phyloP scores from a whole-genome alignment of 176 grass and related monocot genomes.

The Aegilops speltoides region DNA sequence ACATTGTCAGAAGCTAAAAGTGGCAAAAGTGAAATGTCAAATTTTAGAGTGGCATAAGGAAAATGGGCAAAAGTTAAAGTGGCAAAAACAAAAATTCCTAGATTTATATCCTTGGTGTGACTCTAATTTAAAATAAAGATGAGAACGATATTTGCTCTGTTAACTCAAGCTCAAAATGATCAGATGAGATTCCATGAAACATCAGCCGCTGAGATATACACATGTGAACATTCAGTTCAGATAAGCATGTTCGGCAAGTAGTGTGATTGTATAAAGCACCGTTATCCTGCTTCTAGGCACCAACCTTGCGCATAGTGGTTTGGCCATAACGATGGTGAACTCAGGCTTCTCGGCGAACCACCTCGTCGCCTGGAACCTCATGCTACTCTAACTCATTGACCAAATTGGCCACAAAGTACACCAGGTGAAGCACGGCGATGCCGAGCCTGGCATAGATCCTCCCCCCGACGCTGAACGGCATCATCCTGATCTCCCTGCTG shows the following conservation, averaged over 20 bases:
- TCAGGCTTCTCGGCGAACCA: conserved; percentile 35
- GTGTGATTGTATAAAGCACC: background rate
- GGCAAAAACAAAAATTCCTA: no score
- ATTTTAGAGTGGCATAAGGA: no score
- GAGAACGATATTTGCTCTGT: no score
- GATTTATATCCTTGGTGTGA: no score
- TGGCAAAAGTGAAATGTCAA: no score
- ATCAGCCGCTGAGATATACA: no score
- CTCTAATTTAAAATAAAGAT: no score
- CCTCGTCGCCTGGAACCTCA: conserved; percentile 23
- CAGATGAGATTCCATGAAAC: no score
- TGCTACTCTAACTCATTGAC: conserved; percentile 60
- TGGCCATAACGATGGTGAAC: conserved; percentile 50
- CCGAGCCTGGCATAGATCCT: conserved; percentile 44
- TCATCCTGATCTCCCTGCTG: conserved; percentile 52
- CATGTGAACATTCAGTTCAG: no score
- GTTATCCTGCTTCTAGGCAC: conserved; percentile 25
- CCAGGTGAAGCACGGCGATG: conserved; percentile 50
- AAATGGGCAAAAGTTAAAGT: no score
- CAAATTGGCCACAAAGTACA: conserved; percentile 65
- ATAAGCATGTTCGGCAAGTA: background rate
- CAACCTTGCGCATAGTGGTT: conserved; percentile 36
- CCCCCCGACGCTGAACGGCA: conserved; percentile 52
- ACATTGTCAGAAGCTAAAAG: no score
- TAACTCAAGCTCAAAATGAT: no score